phyloP scores from a whole-genome alignment of 495 filamentous ascomycete genomes.

The Hypoxylon intermedium region DNA sequence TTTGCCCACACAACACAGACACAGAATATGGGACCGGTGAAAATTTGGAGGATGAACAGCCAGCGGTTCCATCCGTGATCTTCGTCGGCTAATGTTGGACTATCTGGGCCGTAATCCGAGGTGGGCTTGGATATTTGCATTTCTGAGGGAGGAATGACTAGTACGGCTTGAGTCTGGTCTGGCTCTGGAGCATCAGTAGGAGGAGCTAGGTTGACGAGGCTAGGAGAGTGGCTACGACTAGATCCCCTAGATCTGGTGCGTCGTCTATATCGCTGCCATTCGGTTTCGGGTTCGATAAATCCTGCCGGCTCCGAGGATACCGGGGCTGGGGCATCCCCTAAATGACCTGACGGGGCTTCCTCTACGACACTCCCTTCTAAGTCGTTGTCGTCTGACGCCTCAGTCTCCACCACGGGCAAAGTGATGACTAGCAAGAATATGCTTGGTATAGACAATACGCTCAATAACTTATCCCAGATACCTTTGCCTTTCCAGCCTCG shows the following conservation, averaged over 20 bases:
- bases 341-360: constrained; percentile 30
- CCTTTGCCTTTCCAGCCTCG: constrained; percentile 78
- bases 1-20: constrained; percentile 79
- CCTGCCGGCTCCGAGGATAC: constrained; percentile 39
- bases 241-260: constrained; percentile 47
- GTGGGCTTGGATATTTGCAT: constrained; percentile 35
- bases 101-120: constrained; percentile 35
- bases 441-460: constrained; percentile 81
- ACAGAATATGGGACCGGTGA: constrained; percentile 86
- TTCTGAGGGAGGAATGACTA: constrained; percentile 9
- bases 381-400: constrained; percentile 56
- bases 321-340: constrained; percentile 40
- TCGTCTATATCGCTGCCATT: constrained; percentile 62
- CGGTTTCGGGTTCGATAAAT: constrained; percentile 48
- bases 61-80: constrained; percentile 82
- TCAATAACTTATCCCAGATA: constrained; percentile 77
- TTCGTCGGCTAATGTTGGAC: constrained; percentile 32
- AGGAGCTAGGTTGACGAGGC: constrained; percentile 16
- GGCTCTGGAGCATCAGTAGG: constrained; percentile 5
- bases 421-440: constrained; percentile 91
- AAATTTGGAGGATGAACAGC: constrained; percentile 83
- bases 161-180: constrained; percentile 10
- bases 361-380: constrained; percentile 54
- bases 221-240: constrained; percentile 40
- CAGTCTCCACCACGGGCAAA: constrained; percentile 83